These are phyloP conservation scores for Dictyostelium purpureum DNA, from an alignment of 78 protist genomes.

Conservation along the genomic window DNA sequence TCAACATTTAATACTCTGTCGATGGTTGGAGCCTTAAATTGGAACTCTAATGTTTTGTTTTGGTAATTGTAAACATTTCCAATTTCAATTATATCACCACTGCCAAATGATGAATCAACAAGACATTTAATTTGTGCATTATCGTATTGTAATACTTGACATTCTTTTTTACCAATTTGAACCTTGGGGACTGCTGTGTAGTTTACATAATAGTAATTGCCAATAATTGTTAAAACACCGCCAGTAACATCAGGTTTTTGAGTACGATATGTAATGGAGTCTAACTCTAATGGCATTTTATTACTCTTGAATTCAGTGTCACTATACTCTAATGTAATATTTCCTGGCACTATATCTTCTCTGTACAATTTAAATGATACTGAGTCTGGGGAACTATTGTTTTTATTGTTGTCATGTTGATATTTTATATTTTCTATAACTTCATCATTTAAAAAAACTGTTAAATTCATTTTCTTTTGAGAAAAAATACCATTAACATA, in stretches of 20 bases:
- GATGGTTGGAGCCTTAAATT: not conserved
- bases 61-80: not conserved
- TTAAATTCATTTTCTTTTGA: not conserved
- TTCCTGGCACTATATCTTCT: not conserved
- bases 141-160: not conserved
- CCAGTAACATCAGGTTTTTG: not conserved
- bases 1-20: not conserved
- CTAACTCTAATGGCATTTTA: not conserved
- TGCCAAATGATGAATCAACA: not conserved
- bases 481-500: not conserved
- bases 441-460: not conserved
- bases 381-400: not conserved
- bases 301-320: not conserved
- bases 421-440: not conserved
- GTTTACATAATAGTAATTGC: not conserved
- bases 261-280: not conserved
- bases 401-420: conserved; percentile 7
- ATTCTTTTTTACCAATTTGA: not conserved
- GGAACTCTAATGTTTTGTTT: not conserved
- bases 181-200: not conserved
- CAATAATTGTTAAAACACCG: not conserved
- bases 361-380: not conserved
- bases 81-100: not conserved
- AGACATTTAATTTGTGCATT: not conserved
- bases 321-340: not conserved